Evolutionary conservation across 2,329 filamentous ascomycete genomes (phyloP).

Genomic region (Didymella segeticola): DNA sequence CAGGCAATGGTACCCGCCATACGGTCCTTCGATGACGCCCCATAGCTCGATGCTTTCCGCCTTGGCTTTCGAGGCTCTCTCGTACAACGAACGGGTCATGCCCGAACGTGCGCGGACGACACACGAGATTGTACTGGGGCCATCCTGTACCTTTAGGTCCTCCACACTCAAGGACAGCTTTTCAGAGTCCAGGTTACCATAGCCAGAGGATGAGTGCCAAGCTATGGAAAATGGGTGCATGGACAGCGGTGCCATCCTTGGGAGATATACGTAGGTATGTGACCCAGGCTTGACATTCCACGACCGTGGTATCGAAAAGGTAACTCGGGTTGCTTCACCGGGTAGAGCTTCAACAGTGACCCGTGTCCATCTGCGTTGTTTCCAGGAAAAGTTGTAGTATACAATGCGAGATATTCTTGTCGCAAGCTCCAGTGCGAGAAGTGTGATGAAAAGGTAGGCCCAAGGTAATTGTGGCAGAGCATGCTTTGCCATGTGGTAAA

Average conservation of each 20-base stretch:
- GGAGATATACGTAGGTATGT: constrained; percentile 78
- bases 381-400: constrained; percentile 69
- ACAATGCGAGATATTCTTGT: constrained; percentile 64
- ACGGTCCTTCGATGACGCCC: constrained; percentile 85
- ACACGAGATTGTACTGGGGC: constrained; percentile 60
- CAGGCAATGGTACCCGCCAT: constrained; percentile 74
- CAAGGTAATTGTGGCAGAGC: constrained; percentile 65
- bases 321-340: constrained; percentile 73
- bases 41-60: constrained; percentile 63
- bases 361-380: constrained; percentile 64
- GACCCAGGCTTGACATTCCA: constrained; percentile 75
- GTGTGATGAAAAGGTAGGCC: constrained; percentile 63
- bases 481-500: constrained; percentile 65
- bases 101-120: constrained; percentile 84
- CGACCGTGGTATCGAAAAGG: constrained; percentile 71
- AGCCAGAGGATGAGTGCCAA: constrained; percentile 68
- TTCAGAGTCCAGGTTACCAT: constrained; percentile 6
- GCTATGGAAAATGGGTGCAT: constrained; percentile 79
- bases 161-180: constrained; percentile 40
- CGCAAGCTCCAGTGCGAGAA: constrained; percentile 68
- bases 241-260: constrained; percentile 69
- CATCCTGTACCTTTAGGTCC: constrained; percentile 54
- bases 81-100: constrained; percentile 79
- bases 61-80: constrained; percentile 63
- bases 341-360: constrained; percentile 69